phyloP scores from a whole-genome alignment of 2,329 filamentous ascomycete genomes.

The Aspergillus jensenii region DNA sequence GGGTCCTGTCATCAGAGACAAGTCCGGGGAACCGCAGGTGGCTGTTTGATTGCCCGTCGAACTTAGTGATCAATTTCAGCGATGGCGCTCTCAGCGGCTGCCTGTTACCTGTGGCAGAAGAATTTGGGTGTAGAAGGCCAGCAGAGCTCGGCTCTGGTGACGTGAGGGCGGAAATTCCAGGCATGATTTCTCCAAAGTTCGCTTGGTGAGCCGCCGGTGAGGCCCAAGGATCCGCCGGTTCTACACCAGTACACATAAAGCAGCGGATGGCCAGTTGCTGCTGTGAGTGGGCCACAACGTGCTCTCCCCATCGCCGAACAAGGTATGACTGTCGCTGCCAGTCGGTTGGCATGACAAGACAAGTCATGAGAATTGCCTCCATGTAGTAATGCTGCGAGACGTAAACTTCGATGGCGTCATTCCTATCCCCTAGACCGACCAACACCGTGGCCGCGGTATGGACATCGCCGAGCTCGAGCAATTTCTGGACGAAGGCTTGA shows the following conservation, averaged over 20 bases:
- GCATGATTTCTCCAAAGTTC: conserved; percentile 42
- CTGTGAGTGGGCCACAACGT: conserved; percentile 81
- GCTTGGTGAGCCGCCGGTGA: conserved; percentile 74
- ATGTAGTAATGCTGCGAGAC: conserved; percentile 87
- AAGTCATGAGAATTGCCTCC: conserved; percentile 88
- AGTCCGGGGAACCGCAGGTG: conserved; percentile 65
- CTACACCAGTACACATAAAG: conserved; percentile 85
- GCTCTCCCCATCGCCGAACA: conserved; percentile 91
- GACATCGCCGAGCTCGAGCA: conserved; percentile 85
- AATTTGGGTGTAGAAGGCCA: conserved; percentile 22
- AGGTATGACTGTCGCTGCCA: conserved; percentile 90
- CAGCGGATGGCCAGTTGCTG: conserved; percentile 88
- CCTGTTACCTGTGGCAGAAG: conserved; percentile 54
- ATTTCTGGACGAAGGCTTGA: conserved; percentile 82
- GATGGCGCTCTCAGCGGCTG: conserved; percentile 76
- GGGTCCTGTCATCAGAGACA: conserved; percentile 62
- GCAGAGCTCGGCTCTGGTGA: conserved; percentile 50
- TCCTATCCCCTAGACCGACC: conserved; percentile 85
- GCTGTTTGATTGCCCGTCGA: conserved; percentile 53
- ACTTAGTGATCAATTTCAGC: conserved; percentile 88
- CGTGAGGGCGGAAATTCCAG: conserved; percentile 42
- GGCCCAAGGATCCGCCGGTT: conserved; percentile 82
- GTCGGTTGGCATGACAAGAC: conserved; percentile 75
- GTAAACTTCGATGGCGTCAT: conserved; percentile 95
- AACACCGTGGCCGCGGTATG: conserved; percentile 92